Percentiles rank a stretch among this genome's conserved stretches.
These are phyloP conservation scores for Pyrenophora seminiperda DNA, from an alignment of 2,329 filamentous ascomycete genomes.

Conservation along the genomic window DNA sequence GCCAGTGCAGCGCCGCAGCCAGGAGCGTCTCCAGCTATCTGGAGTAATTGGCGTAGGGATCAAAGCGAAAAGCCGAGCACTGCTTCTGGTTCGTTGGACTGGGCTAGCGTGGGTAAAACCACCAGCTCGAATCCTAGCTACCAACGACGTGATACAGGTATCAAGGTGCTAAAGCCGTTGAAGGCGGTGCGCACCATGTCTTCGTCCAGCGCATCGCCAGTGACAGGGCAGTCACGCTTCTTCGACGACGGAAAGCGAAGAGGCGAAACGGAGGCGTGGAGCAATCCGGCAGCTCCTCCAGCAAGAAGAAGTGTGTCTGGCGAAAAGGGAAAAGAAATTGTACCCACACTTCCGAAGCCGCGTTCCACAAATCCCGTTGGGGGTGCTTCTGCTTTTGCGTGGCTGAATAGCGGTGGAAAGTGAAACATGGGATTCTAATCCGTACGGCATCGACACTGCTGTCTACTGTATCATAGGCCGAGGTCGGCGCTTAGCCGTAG, in stretches of 20 bases:
- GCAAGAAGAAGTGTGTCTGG: conserved; percentile 39
- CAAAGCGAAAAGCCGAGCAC: conserved; percentile 39
- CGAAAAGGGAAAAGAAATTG: conserved; percentile 48
- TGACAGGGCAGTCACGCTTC: conserved; percentile 52
- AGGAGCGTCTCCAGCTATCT: conserved; percentile 51
- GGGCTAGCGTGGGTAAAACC: conserved; percentile 60
- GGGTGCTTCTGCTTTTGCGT: conserved; percentile 90
- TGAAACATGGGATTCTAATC: conserved; percentile 21
- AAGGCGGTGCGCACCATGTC: conserved; percentile 64
- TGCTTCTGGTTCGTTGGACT: conserved; percentile 53
- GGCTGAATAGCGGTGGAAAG: conserved; percentile 67
- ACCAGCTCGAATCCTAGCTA: conserved; percentile 65
- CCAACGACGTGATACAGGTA: conserved; percentile 72
- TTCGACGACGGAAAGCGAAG: conserved; percentile 56
- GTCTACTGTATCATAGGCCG: conserved; percentile 1
- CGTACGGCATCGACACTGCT: neutral
- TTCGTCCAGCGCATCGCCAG: conserved; percentile 31
- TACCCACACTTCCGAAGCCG: conserved; percentile 51
- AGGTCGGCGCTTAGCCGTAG: neutral
- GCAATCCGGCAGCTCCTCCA: conserved; percentile 17
- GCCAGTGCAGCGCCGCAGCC: conserved; percentile 31
- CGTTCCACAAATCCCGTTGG: conserved; percentile 81
- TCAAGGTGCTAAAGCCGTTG: conserved; percentile 86
- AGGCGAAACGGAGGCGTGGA: conserved; percentile 26
- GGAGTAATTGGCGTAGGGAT: conserved; percentile 57